Evolutionary conservation across 2,329 filamentous ascomycete species (phyloP), one percentile per base, ranked within the genome.

Genomic region (Fusarium temperatum): DNA sequence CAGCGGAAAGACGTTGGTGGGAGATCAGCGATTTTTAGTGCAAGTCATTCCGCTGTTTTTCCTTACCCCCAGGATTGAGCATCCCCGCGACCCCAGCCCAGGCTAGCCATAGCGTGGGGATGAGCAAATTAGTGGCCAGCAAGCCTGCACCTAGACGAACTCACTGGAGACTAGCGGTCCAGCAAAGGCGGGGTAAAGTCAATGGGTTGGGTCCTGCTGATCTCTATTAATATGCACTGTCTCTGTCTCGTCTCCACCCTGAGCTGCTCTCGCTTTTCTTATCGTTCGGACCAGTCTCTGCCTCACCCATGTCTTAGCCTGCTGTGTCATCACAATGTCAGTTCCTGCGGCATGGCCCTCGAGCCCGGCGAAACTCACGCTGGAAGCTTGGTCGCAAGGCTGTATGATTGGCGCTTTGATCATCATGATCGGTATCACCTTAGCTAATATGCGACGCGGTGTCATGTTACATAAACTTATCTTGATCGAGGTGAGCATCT

Each of bases 391-490:
- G 85, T 83, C 82, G 3, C 85, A 87, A 68, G 85, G 85, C 38
- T 80, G 85, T 63, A 84, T 87, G 84, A 79, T 88, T 3, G 86
- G 86, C 14, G 82, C 83, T 14, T 68, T 88, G 62, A 72, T 87
- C 30, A 84, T 87, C 60, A 87, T 88, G 85, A 80, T 82, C 20
- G 83, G 82, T 1, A 84, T 88, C 54, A 87, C 86, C 1, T 57
- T 87, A 9, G 80, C 84, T n/a, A 87, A 87, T 55, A 87, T 88
- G 85, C 82, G 84, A 28, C 81, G 78, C 24, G 80, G 82, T 11
- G 81, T 85, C n/a, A 74, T 87, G 17, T 78, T 88, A 14, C 86
- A 88, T 71, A 87, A 87, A 71, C 78, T 88, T 42, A 87, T 88
- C 74, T 74, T 88, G 26, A 78, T 85, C 26, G 86, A 87, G 81